Base-by-base conservation (phyloP, 768 basidiomycete species). In the Termitomyces sp. region DNA sequence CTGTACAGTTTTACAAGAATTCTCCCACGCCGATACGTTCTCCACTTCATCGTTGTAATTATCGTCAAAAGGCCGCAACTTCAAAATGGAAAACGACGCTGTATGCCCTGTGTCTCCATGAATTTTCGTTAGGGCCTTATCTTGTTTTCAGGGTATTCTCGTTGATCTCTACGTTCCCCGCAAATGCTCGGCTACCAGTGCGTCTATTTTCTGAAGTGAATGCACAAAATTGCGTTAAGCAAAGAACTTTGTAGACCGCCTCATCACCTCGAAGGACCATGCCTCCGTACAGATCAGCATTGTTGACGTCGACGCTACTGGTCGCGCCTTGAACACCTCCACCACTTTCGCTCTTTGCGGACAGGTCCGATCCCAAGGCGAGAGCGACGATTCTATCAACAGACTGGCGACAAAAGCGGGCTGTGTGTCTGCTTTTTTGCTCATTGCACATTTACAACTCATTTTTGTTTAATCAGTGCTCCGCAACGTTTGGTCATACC, bases 101-200 rank as follows among this genome's bases (percentile, higher is more conserved):
- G 91, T 90, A 69, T 60, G 86, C 74, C 3, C 7, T 27, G 16
- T 21, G 44, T 19, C n/a, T n/a, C 35, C 11, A 28, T 43, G 23
- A 16, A 32, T 2, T 3, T 5, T 11, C 12, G 21, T n/a, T n/a
- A 5, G 23, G n/a, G 16, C 30, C 48, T 62, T n/a, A 54, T 30
- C 9, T 3, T n/a, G 11, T 43, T 41, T 2, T 1, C 19, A 97
- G 92, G 96, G 97, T 78, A 81, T 91, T 72, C 95, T 99, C 74
- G 97, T 99, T 71, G 97, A 98, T 83, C 94, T 99, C 77, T 99
- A 99, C 80, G 95, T 98, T 70, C 97, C 97, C 76, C 92, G 97
- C 83, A 98, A 98, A 77, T 98, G 97, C 75, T 85, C 94, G 71
- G 94, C 95, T 54, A 96, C 94, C 66, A 95, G 94, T 97, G 70